A percentile compares a stretch with the other conserved stretches of the same genome.
These are phyloP conservation scores for Malassezia equina DNA, from an alignment of 1,284 basidiomycete species.

Conservation along the genomic window DNA sequence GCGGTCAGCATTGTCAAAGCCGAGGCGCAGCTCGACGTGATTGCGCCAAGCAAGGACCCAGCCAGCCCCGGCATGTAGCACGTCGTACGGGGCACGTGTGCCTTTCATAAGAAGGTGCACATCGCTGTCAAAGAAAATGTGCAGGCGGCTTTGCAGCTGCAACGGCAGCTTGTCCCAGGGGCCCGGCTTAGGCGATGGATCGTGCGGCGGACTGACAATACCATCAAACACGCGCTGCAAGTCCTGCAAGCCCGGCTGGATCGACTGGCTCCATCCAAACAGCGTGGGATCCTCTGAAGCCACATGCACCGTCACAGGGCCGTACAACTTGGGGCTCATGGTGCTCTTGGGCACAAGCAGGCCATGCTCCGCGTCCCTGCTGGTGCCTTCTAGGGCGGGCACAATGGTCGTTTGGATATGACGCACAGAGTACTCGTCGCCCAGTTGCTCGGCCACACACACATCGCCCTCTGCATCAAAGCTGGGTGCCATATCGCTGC, in stretches of 20 bases:
- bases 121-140: constrained; percentile 60
- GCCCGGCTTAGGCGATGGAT: constrained; percentile 74
- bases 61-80: constrained; percentile 69
- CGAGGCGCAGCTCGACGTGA: constrained; percentile 63
- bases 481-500: constrained; percentile 44
- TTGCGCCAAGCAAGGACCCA: constrained; percentile 80
- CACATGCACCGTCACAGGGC: constrained; percentile 58
- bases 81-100: constrained; percentile 68
- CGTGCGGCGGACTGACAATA: constrained; percentile 66
- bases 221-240: constrained; percentile 73
- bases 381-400: constrained; percentile 43
- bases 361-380: constrained; percentile 56
- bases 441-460: constrained; percentile 81
- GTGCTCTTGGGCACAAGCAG: constrained; percentile 77
- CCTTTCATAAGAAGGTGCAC: constrained; percentile 62
- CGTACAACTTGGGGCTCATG: constrained; percentile 90
- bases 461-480: constrained; percentile 68
- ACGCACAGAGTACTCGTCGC: constrained; percentile 54
- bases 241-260: constrained; percentile 76
- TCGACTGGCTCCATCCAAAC: constrained; percentile 82
- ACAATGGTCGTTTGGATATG: constrained; percentile 40
- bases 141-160: constrained; percentile 71
- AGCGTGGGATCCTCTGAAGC: constrained; percentile 61
- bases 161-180: constrained; percentile 76
- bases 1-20: constrained; percentile 61